phyloP scores from a whole-genome alignment of 148 eudicot genomes.

The Diospyros lotus region DNA sequence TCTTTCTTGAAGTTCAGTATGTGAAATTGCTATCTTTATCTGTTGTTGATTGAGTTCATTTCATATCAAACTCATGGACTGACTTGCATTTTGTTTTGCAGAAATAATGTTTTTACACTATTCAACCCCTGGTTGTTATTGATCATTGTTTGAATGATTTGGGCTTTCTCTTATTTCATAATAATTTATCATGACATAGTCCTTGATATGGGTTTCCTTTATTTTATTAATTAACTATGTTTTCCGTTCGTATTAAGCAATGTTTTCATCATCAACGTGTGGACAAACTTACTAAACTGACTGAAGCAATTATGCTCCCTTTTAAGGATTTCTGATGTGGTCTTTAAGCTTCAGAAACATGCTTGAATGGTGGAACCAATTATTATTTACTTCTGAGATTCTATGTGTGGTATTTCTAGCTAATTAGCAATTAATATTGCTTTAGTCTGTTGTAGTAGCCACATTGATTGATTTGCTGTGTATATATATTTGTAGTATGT shows the following conservation, averaged over 20 bases:
- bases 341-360: background rate
- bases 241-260: background rate
- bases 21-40: background rate
- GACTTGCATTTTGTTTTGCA: no score
- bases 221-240: background rate
- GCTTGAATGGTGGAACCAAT: background rate
- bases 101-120: background rate
- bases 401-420: no score
- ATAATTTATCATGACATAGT: background rate
- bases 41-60: no score
- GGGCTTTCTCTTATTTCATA: background rate
- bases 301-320: background rate
- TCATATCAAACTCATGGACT: no score
- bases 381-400: background rate
- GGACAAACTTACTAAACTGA: background rate
- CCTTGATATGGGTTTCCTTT: background rate
- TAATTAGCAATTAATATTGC: background rate
- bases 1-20: background rate
- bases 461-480: background rate
- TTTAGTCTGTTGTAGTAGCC: constrained; percentile 3
- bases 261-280: background rate
- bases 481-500: background rate
- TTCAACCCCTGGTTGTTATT: background rate
- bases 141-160: background rate
- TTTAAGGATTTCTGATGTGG: no score